Percentiles rank a stretch among this genome's conserved stretches.
These are phyloP conservation scores for Bryopsis sp. DNA, from an alignment of 139 green algal genomes.

Conservation along the genomic window DNA sequence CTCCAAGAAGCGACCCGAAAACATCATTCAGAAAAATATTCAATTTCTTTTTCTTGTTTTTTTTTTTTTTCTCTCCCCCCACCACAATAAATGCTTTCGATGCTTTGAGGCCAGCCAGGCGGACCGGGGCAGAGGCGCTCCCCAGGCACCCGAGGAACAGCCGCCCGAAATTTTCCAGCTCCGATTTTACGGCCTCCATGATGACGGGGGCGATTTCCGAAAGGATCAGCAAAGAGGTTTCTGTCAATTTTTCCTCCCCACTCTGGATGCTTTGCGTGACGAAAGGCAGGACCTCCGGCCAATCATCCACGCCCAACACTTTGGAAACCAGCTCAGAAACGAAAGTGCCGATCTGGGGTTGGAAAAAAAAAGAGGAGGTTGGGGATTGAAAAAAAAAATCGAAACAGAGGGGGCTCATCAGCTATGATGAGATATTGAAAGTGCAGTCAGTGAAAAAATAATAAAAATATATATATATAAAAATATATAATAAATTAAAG, in stretches of 20 bases:
- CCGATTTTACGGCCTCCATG: neutral
- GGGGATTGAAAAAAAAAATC: too few species aligned
- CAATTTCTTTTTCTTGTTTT: too few species aligned
- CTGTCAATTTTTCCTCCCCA: neutral
- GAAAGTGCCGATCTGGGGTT: neutral
- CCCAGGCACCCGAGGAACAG: neutral
- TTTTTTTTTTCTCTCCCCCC: too few species aligned
- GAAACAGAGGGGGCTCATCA: too few species aligned
- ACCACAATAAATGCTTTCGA: slow-evolving; percentile 10
- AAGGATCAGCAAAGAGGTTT: neutral
- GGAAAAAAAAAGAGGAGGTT: too few species aligned
- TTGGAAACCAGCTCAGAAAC: slow-evolving; percentile 16
- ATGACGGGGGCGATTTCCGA: slow-evolving; percentile 2
- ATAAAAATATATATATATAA: too few species aligned
- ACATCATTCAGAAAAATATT: too few species aligned
- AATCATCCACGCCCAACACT: slow-evolving; percentile 7
- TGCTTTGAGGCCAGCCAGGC: slow-evolving; percentile 1
- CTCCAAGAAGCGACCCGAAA: too few species aligned
- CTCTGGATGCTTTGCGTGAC: neutral
- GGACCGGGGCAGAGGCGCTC: neutral
- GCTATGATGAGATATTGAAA: too few species aligned
- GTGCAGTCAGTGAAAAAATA: too few species aligned
- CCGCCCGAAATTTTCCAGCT: neutral
- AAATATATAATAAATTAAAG: too few species aligned
- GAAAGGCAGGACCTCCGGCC: slow-evolving; percentile 16